A percentile compares a stretch with the other conserved stretches of the same genome.
Evolutionary conservation across 2,329 filamentous ascomycete genomes (phyloP).

Genomic region (Fusarium sp.): DNA sequence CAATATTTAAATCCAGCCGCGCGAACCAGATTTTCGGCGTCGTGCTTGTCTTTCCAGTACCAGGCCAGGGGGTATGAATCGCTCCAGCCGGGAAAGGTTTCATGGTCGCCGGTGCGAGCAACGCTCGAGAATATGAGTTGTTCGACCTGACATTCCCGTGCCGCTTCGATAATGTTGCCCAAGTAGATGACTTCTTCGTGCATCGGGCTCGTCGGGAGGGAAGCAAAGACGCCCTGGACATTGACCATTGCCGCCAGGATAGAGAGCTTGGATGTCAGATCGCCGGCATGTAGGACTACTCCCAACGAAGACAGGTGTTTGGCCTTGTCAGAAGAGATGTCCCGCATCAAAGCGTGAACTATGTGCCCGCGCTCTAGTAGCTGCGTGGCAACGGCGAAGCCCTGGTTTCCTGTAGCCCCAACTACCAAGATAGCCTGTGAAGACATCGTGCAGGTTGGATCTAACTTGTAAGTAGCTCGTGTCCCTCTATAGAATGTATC

Average conservation of each 20-base stretch:
- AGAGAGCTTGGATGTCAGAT: not conserved
- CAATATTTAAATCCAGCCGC: not conserved
- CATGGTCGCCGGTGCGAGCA: not conserved
- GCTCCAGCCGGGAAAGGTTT: not conserved
- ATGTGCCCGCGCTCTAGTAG: not conserved
- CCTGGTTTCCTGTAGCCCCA: not conserved
- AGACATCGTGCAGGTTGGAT: not conserved
- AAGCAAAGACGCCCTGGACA: not conserved
- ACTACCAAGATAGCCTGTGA: not conserved
- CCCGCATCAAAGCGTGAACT: not conserved
- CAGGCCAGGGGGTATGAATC: not conserved
- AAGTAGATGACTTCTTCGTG: not conserved
- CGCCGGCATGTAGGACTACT: not conserved
- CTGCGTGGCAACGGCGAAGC: not conserved
- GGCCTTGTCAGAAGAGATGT: no score
- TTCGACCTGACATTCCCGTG: not conserved
- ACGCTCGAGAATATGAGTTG: not conserved
- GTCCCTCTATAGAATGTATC: no score
- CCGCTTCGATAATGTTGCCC: not conserved
- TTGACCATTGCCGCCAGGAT: not conserved
- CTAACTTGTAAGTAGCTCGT: no score
- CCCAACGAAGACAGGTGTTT: no score
- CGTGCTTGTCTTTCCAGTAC: not conserved
- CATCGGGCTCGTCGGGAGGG: not conserved
- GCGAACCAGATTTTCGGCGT: not conserved